Conservation (phyloP, 1,284 basidiomycete species). For the Xerocomus minutiporus region DNA sequence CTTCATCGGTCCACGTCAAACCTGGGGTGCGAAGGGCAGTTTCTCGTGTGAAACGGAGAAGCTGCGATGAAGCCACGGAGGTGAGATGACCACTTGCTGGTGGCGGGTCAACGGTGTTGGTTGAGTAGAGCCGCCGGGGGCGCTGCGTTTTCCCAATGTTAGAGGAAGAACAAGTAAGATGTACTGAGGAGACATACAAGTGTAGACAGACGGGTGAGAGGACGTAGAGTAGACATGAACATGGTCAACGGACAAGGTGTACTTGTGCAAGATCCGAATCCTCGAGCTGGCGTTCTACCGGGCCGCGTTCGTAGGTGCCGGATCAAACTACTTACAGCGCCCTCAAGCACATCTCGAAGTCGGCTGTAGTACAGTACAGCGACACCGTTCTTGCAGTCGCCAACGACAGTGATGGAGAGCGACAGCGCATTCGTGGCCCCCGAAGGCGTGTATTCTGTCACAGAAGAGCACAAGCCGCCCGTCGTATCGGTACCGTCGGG, state of each 20-base stretch:
- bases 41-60: slow-evolving; percentile 62
- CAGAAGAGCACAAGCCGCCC: slow-evolving; percentile 75
- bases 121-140: slow-evolving; percentile 43
- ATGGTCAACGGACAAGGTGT: slow-evolving; percentile 21
- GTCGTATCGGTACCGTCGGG: slow-evolving; percentile 44
- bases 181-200: slow-evolving; percentile 18
- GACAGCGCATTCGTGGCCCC: slow-evolving; percentile 79
- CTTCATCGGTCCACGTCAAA: slow-evolving; percentile 65
- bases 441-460: slow-evolving; percentile 80
- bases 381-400: slow-evolving; percentile 18
- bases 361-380: neutral
- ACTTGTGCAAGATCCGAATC: slow-evolving; percentile 28
- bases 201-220: slow-evolving; percentile 15
- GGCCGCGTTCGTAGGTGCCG: neutral
- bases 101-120: slow-evolving; percentile 46
- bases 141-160: slow-evolving; percentile 1
- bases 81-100: slow-evolving; percentile 71
- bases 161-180: neutral
- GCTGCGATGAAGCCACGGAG: slow-evolving; percentile 59
- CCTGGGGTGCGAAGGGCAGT: slow-evolving; percentile 68
- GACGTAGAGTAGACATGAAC: slow-evolving; percentile 17
- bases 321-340: neutral
- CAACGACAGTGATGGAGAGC: slow-evolving; percentile 56
- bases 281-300: neutral
- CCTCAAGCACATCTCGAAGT: slow-evolving; percentile 1